A percentile compares a stretch with the other conserved stretches of the same genome.
These are phyloP conservation scores for Pulveroboletus sp. DNA, from an alignment of 768 basidiomycete species.

Conservation along the genomic window DNA sequence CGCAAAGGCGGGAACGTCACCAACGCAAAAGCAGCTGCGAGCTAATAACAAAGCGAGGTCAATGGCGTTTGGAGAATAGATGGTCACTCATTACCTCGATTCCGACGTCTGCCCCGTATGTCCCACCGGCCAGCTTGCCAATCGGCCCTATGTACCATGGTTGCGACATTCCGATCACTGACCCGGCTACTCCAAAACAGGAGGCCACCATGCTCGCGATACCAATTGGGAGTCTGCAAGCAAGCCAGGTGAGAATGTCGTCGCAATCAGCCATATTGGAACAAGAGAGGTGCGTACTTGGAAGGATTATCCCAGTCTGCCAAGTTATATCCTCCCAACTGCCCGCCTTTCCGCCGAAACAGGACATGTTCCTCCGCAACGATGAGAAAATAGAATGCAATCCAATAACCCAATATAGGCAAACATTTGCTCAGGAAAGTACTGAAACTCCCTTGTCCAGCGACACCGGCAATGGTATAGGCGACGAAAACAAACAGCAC, in stretches of 20 bases:
- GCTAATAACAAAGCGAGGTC: conserved; percentile 18
- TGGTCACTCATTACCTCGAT: conserved; percentile 38
- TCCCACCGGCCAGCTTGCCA: conserved; percentile 37
- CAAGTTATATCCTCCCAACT: conserved; percentile 48
- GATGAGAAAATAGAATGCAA: conserved; percentile 43
- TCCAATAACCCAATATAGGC: conserved; percentile 43
- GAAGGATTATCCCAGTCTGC: conserved; percentile 42
- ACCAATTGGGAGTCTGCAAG: conserved; percentile 41
- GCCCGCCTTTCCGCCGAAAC: conserved; percentile 38
- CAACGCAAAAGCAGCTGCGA: conserved; percentile 43
- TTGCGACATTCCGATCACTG: conserved; percentile 50
- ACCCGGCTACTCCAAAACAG: conserved; percentile 44
- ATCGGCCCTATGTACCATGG: conserved; percentile 51
- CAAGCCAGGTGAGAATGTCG: too few relatives aligned
- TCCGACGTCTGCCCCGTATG: conserved; percentile 47
- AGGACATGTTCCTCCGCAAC: conserved; percentile 43
- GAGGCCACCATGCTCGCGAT: conserved; percentile 44
- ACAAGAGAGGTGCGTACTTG: conserved; percentile 20
- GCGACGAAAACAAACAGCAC: conserved; percentile 36
- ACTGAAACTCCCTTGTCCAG: conserved; percentile 42
- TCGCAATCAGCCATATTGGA: too few relatives aligned
- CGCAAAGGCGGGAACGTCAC: conserved; percentile 44
- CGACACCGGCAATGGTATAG: conserved; percentile 39
- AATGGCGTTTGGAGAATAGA: neutral
- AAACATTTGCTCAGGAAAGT: conserved; percentile 41